phyloP scores from a whole-genome alignment of 495 filamentous ascomycete genomes.

The Umbilicaria muhlenbergii region DNA sequence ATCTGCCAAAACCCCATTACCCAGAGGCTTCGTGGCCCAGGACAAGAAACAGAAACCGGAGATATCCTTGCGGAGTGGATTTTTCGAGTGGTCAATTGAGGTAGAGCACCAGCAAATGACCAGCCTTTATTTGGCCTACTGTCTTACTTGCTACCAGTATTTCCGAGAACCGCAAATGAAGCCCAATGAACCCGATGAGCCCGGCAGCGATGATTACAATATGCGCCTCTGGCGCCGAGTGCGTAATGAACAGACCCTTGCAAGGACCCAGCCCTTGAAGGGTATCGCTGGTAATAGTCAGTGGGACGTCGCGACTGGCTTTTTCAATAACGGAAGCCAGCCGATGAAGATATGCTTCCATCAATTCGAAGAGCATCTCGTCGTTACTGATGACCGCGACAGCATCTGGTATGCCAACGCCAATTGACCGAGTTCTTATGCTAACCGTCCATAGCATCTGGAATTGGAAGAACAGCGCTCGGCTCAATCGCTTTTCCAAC shows the following conservation, averaged over 20 bases:
- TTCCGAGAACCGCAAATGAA: conserved; percentile 99
- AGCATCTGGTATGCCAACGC: conserved; percentile 44
- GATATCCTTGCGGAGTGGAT: conserved; percentile 66
- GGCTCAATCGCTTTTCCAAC: conserved; percentile 77
- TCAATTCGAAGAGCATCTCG: conserved; percentile 92
- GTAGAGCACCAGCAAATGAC: conserved; percentile 19
- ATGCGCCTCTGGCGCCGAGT: conserved; percentile 81
- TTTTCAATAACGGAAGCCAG: conserved; percentile 76
- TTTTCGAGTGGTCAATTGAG: conserved; percentile 91
- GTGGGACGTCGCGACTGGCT: conserved; percentile 63
- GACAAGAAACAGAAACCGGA: conserved; percentile 35
- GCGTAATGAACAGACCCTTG: conserved; percentile 82
- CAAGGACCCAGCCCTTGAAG: conserved; percentile 85
- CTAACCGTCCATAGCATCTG: conserved; percentile 47
- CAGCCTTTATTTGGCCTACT: conserved; percentile 5
- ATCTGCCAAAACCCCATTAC: conserved; percentile 57
- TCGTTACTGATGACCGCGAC: conserved; percentile 86
- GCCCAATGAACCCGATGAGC: conserved; percentile 85
- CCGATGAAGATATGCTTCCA: conserved; percentile 90
- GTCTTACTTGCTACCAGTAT: conserved; percentile 40
- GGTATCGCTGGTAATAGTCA: conserved; percentile 63
- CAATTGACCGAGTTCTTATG: not conserved
- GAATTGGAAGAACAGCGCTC: conserved; percentile 70
- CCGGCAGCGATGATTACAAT: conserved; percentile 95
- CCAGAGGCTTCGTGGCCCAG: conserved; percentile 52